Percentiles rank a stretch among this genome's conserved stretches.
Evolutionary conservation across 2,329 filamentous ascomycete species (phyloP).

Genomic region (Metarhizium brunneum): DNA sequence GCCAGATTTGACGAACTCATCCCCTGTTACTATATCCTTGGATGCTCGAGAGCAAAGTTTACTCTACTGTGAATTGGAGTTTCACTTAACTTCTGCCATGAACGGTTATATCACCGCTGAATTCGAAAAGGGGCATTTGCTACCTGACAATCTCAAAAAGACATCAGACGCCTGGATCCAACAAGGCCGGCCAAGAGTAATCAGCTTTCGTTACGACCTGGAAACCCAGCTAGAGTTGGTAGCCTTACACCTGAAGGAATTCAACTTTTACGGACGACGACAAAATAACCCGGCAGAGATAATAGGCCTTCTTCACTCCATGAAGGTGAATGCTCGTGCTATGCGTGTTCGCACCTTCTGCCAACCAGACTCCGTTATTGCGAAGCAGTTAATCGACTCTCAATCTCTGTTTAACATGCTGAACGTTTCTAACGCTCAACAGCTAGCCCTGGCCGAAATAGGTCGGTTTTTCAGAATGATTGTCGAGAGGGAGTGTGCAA

Average conservation of each 20-base stretch:
- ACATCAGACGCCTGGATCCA: conserved; percentile 42
- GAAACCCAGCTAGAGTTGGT: conserved; percentile 52
- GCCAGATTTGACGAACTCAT: background rate
- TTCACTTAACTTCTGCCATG: conserved; percentile 39
- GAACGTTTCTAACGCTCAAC: conserved; percentile 32
- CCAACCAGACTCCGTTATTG: conserved; percentile 47
- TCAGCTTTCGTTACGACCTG: conserved; percentile 49
- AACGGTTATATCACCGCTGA: conserved; percentile 44
- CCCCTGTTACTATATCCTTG: conserved; percentile 38
- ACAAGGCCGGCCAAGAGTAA: conserved; percentile 43
- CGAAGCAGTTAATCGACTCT: conserved; percentile 46
- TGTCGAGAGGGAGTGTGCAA: conserved; percentile 32
- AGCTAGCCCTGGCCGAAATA: conserved; percentile 39
- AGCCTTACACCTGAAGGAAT: conserved; percentile 37
- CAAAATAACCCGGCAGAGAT: conserved; percentile 34
- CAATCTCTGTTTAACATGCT: conserved; percentile 42
- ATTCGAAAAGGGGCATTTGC: conserved; percentile 45
- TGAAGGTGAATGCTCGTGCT: conserved; percentile 41
- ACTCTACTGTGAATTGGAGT: conserved; percentile 51
- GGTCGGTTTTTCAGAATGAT: conserved; percentile 45
- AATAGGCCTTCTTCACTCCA: conserved; percentile 38
- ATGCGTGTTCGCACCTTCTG: conserved; percentile 48
- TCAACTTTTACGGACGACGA: conserved; percentile 43
- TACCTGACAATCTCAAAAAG: conserved; percentile 40
- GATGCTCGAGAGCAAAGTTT: conserved; percentile 47